Conservation (phyloP, 768 basidiomycete genomes). For the Leccinum uliginosum region DNA sequence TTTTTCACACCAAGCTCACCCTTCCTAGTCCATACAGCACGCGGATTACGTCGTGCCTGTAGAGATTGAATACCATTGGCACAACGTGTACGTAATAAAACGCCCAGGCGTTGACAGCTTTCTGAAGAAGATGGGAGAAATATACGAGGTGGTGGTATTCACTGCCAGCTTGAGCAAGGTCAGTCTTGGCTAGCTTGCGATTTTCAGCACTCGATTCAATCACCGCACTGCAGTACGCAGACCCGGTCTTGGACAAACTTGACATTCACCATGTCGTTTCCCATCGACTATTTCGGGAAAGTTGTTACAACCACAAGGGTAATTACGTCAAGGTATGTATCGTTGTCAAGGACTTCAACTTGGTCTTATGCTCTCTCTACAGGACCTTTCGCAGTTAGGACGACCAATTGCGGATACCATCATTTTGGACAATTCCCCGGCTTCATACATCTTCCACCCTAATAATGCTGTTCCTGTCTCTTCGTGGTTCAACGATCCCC, state of each 20-base stretch:
- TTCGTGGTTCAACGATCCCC: conserved; percentile 99
- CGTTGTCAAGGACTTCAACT: not conserved
- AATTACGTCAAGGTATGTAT: conserved; percentile 93
- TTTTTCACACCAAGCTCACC: conserved; percentile 9
- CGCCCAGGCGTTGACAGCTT: conserved; percentile 97
- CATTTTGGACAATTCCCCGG: conserved; percentile 98
- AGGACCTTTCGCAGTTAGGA: conserved; percentile 97
- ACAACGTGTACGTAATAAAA: conserved; percentile 99
- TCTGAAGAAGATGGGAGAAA: conserved; percentile 96
- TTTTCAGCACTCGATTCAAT: conserved; percentile 5
- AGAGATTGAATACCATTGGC: conserved; percentile 97
- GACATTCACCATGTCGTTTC: conserved; percentile 89
- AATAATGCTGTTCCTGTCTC: conserved; percentile 99
- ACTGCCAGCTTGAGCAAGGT: conserved; percentile 98
- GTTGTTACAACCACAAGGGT: conserved; percentile 98
- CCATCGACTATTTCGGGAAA: conserved; percentile 94
- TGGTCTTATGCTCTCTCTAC: conserved; percentile 7
- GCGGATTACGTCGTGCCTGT: conserved; percentile 99
- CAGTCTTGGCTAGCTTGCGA: conserved; percentile 18
- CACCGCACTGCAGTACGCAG: conserved; percentile 79
- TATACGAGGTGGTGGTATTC: conserved; percentile 97
- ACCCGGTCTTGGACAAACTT: conserved; percentile 96
- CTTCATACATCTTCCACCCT: conserved; percentile 98
- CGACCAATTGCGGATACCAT: conserved; percentile 91
- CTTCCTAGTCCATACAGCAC: conserved; percentile 75